These are phyloP conservation scores for Beauveria medogensis DNA, from an alignment of 2,329 filamentous ascomycete species.

Conservation along the genomic window DNA sequence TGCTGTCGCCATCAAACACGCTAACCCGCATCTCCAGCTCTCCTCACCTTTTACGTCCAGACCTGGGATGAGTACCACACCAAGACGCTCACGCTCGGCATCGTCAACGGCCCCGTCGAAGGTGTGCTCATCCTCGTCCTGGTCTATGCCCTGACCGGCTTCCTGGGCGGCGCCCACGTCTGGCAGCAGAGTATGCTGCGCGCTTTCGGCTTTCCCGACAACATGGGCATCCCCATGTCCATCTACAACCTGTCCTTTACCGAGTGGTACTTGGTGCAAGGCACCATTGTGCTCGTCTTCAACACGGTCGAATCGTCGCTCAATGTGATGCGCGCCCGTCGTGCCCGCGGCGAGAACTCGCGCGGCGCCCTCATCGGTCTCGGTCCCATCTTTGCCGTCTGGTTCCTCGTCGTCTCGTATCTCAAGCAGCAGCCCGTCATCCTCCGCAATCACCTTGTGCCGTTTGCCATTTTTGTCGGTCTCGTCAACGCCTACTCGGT, in stretches of 20 bases:
- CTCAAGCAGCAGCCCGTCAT: constrained; percentile 79
- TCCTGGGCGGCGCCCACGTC: constrained; percentile 80
- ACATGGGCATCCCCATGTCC: constrained; percentile 55
- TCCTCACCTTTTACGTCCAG: constrained; percentile 96
- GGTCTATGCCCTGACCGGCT: constrained; percentile 77
- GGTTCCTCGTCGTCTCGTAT: constrained; percentile 70
- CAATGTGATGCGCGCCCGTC: constrained; percentile 79
- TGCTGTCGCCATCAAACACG: neutral
- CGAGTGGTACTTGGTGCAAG: constrained; percentile 88
- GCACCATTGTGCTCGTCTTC: constrained; percentile 68
- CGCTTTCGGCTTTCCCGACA: constrained; percentile 59
- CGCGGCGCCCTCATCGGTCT: constrained; percentile 75
- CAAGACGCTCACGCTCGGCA: constrained; percentile 83
- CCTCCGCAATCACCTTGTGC: constrained; percentile 73
- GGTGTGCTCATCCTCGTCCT: constrained; percentile 77
- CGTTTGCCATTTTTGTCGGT: constrained; percentile 82
- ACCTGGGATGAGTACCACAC: constrained; percentile 99
- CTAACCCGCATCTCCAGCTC: constrained; percentile 41
- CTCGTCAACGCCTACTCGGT: constrained; percentile 92
- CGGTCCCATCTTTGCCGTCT: constrained; percentile 69
- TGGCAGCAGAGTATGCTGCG: constrained; percentile 80
- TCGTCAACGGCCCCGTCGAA: constrained; percentile 92
- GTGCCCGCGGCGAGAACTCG: constrained; percentile 62
- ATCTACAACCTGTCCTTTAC: constrained; percentile 80
- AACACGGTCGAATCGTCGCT: constrained; percentile 74